phyloP scores from a whole-genome alignment of 768 basidiomycete genomes.

The Termitomyces sp. region DNA sequence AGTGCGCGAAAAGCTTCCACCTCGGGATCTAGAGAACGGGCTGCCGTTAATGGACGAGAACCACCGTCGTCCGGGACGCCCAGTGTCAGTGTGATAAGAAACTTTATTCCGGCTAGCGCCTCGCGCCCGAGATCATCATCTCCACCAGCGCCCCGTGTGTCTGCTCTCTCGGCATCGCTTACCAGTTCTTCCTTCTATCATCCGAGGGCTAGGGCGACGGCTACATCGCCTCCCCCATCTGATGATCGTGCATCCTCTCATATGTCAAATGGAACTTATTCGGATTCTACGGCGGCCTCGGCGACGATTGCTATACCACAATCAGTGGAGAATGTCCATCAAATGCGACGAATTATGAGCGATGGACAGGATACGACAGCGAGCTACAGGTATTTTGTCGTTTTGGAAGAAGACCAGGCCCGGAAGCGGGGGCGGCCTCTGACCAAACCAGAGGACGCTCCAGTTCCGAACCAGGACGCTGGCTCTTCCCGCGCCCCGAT shows the following conservation, averaged over 20 bases:
- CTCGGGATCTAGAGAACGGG: constrained; percentile 17
- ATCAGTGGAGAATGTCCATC: constrained; percentile 32
- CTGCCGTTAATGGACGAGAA: constrained; percentile 16
- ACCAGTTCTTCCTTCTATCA: constrained; percentile 56
- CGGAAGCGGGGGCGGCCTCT: constrained; percentile 22
- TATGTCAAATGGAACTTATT: constrained; percentile 18
- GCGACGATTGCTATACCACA: constrained; percentile 28
- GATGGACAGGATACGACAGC: constrained; percentile 40
- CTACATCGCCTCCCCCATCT: constrained; percentile 10
- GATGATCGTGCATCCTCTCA: constrained; percentile 12
- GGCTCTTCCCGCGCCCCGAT: constrained; percentile 17
- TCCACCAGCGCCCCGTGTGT: constrained; percentile 39
- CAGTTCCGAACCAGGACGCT: constrained; percentile 17
- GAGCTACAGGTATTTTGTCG: constrained; percentile 42
- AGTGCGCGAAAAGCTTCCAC: constrained; percentile 11
- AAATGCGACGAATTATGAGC: constrained; percentile 35
- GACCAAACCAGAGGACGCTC: constrained; percentile 19
- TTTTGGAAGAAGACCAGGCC: constrained; percentile 40
- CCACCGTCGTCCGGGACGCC: constrained; percentile 21
- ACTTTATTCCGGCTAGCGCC: constrained; percentile 51
- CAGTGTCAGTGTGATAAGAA: constrained; percentile 41
- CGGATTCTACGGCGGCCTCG: constrained; percentile 20
- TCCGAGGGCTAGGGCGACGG: constrained; percentile 28
- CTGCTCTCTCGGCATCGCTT: constrained; percentile 70
- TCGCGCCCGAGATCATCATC: constrained; percentile 33